Percentiles rank a stretch among this genome's conserved stretches.
phyloP scores from a whole-genome alignment of 805 yeast species.

The Hanseniaspora lachancei region DNA sequence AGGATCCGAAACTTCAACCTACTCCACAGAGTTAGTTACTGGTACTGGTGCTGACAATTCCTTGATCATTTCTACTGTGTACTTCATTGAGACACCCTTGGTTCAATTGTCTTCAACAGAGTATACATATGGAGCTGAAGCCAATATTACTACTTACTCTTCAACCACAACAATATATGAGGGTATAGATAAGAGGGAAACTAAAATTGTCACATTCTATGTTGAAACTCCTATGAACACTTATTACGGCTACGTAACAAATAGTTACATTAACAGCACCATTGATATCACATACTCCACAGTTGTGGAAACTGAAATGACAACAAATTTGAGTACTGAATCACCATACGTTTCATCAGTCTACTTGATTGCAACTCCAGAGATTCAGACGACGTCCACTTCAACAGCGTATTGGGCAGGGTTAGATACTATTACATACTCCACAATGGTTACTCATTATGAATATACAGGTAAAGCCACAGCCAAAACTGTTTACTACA shows the following conservation, averaged over 20 bases:
- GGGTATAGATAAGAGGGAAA: constrained; percentile 1
- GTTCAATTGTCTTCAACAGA: constrained; percentile 2
- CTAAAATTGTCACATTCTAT: constrained; percentile 1
- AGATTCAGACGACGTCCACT: background rate
- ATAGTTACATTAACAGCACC: background rate
- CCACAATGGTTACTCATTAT: constrained; percentile 11
- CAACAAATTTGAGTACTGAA: background rate
- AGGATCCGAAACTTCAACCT: constrained; percentile 7
- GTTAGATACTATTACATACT: constrained; percentile 11
- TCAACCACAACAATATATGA: background rate
- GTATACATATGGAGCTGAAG: background rate
- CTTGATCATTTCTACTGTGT: constrained; percentile 7
- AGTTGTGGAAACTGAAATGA: background rate
- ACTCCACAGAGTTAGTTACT: background rate
- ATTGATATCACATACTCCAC: constrained; percentile 6
- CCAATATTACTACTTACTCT: background rate
- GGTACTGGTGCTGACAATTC: background rate
- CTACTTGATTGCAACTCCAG: constrained; percentile 17
- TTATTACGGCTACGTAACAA: background rate
- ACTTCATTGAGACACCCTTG: constrained; percentile 11
- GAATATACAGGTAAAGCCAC: constrained; percentile 15
- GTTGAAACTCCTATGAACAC: constrained; percentile 6
- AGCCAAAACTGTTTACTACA: constrained; percentile 14
- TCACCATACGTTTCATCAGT: constrained; percentile 12
- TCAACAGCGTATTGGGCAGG: constrained; percentile 13